phyloP scores from a whole-genome alignment of 352 stramenopile species.

The Globisporangium polare region DNA sequence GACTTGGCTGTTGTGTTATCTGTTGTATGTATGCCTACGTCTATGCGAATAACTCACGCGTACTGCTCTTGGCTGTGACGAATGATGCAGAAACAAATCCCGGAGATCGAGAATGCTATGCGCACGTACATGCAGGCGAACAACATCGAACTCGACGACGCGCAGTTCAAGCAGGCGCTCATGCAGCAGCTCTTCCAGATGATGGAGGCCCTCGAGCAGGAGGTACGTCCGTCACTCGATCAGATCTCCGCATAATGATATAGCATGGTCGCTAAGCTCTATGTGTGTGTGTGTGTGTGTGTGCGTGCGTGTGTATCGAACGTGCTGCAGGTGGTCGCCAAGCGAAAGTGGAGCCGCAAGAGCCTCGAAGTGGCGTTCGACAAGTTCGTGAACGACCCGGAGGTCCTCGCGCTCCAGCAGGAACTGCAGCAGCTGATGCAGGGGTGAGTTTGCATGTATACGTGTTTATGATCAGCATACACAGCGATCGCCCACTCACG shows the following conservation, averaged over 20 bases:
- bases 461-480: background rate
- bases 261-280: background rate
- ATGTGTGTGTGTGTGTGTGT: no score
- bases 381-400: constrained; percentile 52
- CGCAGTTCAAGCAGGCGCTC: constrained; percentile 71
- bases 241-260: no score
- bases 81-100: constrained; percentile 48
- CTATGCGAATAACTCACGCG: background rate
- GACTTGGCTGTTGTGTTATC: background rate
- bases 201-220: constrained; percentile 64
- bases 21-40: background rate
- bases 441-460: constrained; percentile 23
- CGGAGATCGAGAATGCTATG: constrained; percentile 58
- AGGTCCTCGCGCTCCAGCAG: constrained; percentile 58
- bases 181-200: constrained; percentile 72
- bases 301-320: background rate
- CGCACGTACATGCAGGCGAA: constrained; percentile 66
- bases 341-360: constrained; percentile 56
- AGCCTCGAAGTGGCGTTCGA: constrained; percentile 61
- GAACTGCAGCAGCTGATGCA: constrained; percentile 71
- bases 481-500: no score
- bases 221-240: constrained; percentile 13
- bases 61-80: background rate
- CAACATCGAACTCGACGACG: constrained; percentile 59
- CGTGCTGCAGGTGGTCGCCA: constrained; percentile 35